Evolutionary conservation across 73 alveolate genomes (phyloP), one percentile per base, ranked within the genome.

Genomic region (Uronychia setigera): DNA sequence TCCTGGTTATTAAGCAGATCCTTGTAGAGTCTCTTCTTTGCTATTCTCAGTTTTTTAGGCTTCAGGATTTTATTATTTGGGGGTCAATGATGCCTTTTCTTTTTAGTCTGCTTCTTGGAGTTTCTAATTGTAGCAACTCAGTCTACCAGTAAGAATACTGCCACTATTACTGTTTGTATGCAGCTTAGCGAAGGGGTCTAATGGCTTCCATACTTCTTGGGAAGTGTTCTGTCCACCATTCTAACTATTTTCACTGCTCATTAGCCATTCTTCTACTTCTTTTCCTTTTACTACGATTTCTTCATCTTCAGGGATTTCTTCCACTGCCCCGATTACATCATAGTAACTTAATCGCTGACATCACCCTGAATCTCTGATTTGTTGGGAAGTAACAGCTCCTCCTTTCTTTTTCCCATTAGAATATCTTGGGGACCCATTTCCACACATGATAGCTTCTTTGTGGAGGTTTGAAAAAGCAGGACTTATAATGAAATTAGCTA

Each of bases 251-350:
- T 79, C 78, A 33, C 89, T 82, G 9, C 80, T 67, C 89, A 82
- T 82, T 26, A 82, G 79, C 89, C 89, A 82, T 25, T 82, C 89
- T 57, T 82, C 89, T 0, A 82, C 89, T 82, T 82, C 89, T 67
- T 82, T 82, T 1, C 89, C 89, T 82, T 74, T 78, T 1, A 82
- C 29, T 27, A 46, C n/a, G 19, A 76, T 29, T 76, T 76, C 81
- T 13, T 76, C 81, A 30, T 31, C 81, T 76, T 76, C n/a, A 31
- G 81, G 59, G 1, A 29, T 1, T 28, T 26, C 58, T 5, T 26
- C 32, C 31, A 27, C 46, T 1, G 59, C n/a, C 31, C 19, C 81
- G 5, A 26, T 32, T 25, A 28, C 81, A 9, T 76, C 81, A 32
- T 76, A 28, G 34, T 67, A 26, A 25, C 29, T 67, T 30, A 67